Evolutionary conservation across 129 eudicot species (phyloP).

Genomic region (Flaveria sonorensis): DNA sequence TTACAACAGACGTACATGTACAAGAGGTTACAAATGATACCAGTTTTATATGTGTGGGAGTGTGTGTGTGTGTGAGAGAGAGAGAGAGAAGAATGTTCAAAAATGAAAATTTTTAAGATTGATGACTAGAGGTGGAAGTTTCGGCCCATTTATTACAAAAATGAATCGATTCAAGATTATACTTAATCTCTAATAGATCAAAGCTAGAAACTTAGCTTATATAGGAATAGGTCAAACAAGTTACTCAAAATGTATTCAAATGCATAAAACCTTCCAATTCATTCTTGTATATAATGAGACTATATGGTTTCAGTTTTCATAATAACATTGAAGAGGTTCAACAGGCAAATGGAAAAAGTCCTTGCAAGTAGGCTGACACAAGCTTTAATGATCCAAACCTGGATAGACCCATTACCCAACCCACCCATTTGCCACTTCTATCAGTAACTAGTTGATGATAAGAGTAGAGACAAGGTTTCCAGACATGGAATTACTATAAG

Average conservation of each 20-base stretch:
- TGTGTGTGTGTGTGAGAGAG: background rate
- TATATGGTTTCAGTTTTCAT: background rate
- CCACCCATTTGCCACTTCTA: slow-evolving; percentile 5
- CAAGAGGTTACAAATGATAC: slow-evolving; percentile 8
- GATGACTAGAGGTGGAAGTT: background rate
- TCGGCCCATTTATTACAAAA: background rate
- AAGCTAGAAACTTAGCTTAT: background rate
- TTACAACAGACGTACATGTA: background rate
- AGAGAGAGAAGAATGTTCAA: background rate
- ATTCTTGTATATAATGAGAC: background rate
- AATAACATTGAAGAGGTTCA: background rate
- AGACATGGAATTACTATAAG: background rate
- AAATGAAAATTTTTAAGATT: background rate
- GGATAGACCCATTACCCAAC: background rate
- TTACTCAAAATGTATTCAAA: background rate
- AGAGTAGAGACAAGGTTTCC: background rate
- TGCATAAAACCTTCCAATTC: background rate
- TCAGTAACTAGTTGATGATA: background rate
- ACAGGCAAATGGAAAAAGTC: background rate
- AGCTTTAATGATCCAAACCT: background rate
- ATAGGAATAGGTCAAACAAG: background rate
- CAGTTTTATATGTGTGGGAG: background rate
- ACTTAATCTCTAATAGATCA: background rate
- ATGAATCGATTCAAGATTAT: background rate
- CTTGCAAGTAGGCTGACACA: background rate